phyloP scores from a whole-genome alignment of 2,329 filamentous ascomycete genomes.

The Aquanectria penicillioides region DNA sequence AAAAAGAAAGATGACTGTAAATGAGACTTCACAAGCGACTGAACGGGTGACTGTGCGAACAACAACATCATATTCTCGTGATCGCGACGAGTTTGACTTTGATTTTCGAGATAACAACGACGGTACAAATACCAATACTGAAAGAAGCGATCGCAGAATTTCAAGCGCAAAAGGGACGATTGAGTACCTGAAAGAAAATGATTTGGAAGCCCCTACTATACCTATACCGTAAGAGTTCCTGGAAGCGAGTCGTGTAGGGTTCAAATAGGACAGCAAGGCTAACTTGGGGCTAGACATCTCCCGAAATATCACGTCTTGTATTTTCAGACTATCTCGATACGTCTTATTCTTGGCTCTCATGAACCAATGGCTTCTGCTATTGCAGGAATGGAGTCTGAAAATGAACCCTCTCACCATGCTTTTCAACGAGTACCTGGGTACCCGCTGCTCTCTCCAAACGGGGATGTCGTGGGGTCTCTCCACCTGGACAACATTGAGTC shows the following conservation, averaged over 20 bases:
- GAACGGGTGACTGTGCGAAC: neutral
- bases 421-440: neutral
- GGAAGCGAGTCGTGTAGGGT: too few species aligned
- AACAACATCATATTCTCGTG: neutral
- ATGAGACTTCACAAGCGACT: too few species aligned
- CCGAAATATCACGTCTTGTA: constrained; percentile 2
- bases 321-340: neutral
- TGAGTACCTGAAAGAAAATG: neutral
- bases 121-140: neutral
- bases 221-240: neutral
- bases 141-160: neutral
- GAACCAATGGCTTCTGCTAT: neutral
- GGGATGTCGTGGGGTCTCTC: constrained; percentile 7
- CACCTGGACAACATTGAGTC: constrained; percentile 9
- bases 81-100: constrained; percentile 19
- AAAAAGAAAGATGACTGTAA: too few species aligned
- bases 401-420: neutral
- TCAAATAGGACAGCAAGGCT: too few species aligned
- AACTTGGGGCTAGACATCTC: neutral
- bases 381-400: neutral
- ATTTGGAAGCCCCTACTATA: neutral
- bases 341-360: neutral
- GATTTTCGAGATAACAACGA: constrained; percentile 1
- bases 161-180: neutral
- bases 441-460: neutral